Evolutionary conservation across 495 filamentous ascomycete genomes (phyloP).

Genomic region (Aspergillus indologenus): DNA sequence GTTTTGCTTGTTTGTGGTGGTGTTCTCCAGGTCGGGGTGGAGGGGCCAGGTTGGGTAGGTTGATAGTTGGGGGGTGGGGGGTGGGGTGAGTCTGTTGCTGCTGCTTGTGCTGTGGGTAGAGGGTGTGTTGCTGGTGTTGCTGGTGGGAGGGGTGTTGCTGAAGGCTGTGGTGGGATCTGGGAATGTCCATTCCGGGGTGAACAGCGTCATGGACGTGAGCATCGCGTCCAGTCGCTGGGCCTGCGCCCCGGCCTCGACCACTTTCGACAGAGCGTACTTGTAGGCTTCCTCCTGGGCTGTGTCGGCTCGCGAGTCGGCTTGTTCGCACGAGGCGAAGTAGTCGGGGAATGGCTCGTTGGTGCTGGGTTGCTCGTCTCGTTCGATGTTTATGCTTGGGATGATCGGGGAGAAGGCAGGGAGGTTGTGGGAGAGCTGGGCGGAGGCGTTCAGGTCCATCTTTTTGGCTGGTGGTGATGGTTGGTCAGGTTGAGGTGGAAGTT

Average conservation of each 20-base stretch:
- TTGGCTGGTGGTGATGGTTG: neutral
- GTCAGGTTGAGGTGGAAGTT: too few species aligned
- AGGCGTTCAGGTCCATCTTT: neutral
- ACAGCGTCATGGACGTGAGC: slow-evolving; percentile 1
- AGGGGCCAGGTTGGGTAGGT: neutral
- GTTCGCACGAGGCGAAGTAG: slow-evolving; percentile 26
- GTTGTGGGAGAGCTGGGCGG: neutral
- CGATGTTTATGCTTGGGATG: neutral
- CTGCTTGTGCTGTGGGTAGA: neutral
- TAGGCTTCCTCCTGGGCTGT: slow-evolving; percentile 18
- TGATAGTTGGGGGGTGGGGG: too few species aligned
- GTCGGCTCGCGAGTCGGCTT: slow-evolving; percentile 1
- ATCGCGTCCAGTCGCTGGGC: slow-evolving; percentile 20
- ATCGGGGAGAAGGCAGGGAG: neutral
- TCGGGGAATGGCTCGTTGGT: slow-evolving; percentile 34
- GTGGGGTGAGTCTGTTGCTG: neutral
- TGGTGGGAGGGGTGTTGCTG: too few species aligned
- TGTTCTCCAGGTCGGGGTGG: neutral
- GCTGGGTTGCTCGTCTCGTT: neutral
- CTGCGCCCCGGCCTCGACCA: slow-evolving; percentile 24
- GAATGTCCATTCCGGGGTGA: neutral
- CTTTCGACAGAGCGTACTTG: slow-evolving; percentile 23
- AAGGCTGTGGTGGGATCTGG: neutral
- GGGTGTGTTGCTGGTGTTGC: neutral
- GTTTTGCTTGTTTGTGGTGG: neutral